Conservation (phyloP, 1,139 yeast genomes). For the Casaregolazyma suthepensis region DNA sequence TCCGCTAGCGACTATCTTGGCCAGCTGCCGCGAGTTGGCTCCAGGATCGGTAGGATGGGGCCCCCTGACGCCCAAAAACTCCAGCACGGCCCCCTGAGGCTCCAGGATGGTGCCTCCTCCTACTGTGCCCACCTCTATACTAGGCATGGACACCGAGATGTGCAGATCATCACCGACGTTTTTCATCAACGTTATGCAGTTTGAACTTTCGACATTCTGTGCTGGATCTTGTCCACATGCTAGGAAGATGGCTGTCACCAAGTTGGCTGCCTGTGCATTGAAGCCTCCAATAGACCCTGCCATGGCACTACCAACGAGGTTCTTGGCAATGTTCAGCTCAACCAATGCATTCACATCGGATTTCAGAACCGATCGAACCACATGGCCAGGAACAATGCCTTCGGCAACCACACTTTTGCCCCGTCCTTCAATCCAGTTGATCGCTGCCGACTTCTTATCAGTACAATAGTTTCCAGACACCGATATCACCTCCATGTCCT, state of each 20-base stretch:
- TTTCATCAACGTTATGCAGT: slow-evolving; percentile 94
- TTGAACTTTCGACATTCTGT: slow-evolving; percentile 93
- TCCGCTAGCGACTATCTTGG: slow-evolving; percentile 90
- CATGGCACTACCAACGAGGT: slow-evolving; percentile 94
- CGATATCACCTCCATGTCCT: slow-evolving; percentile 87
- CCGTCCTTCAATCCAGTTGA: slow-evolving; percentile 98
- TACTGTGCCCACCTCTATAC: slow-evolving; percentile 97
- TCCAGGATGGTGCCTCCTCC: slow-evolving; percentile 98
- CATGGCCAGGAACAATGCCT: slow-evolving; percentile 77
- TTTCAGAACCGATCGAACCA: slow-evolving; percentile 75
- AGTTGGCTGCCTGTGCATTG: slow-evolving; percentile 96
- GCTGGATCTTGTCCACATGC: slow-evolving; percentile 99
- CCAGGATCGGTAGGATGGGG: slow-evolving; percentile 95
- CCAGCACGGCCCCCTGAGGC: slow-evolving; percentile 96
- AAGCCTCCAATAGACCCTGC: slow-evolving; percentile 98
- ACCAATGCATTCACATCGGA: slow-evolving; percentile 90
- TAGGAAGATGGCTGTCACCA: slow-evolving; percentile 86
- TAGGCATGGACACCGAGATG: slow-evolving; percentile 96
- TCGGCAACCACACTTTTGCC: slow-evolving; percentile 99
- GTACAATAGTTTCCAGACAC: slow-evolving; percentile 97
- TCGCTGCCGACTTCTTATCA: slow-evolving; percentile 96
- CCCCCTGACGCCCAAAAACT: slow-evolving; percentile 88
- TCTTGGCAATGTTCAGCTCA: slow-evolving; percentile 80
- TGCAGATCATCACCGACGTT: slow-evolving; percentile 69
- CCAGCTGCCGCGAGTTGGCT: slow-evolving; percentile 88